Percentiles rank a stretch among this genome's conserved stretches.
These are phyloP conservation scores for Globisporangium okanoganense DNA, from an alignment of 352 stramenopile species.

Conservation along the genomic window DNA sequence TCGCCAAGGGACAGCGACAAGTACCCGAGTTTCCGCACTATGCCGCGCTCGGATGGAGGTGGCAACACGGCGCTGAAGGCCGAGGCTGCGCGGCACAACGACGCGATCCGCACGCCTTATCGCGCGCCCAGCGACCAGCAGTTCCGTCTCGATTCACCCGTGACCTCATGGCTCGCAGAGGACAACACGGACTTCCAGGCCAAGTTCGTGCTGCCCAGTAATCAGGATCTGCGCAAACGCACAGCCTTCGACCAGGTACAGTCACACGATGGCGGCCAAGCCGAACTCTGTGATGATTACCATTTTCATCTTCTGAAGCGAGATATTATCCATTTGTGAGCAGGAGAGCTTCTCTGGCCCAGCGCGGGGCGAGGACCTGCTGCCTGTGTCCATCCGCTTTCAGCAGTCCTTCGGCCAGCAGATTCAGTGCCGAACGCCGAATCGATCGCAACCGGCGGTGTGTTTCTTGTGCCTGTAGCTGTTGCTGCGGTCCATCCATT, in stretches of 20 bases:
- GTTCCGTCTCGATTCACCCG: constrained; percentile 34
- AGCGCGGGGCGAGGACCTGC: constrained; percentile 29
- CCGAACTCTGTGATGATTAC: not conserved
- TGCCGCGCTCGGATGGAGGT: constrained; percentile 19
- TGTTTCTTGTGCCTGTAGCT: not conserved
- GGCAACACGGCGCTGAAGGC: constrained; percentile 25
- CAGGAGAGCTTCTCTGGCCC: constrained; percentile 49
- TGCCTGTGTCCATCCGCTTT: constrained; percentile 28
- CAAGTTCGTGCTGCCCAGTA: constrained; percentile 63
- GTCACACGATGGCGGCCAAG: no score
- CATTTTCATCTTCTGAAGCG: not conserved
- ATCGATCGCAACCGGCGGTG: not conserved
- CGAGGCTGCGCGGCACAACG: constrained; percentile 42
- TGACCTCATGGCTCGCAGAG: constrained; percentile 17
- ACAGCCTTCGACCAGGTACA: constrained; percentile 51
- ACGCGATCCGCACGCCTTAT: constrained; percentile 42
- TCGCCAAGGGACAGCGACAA: constrained; percentile 17
- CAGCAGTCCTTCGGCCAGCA: constrained; percentile 17
- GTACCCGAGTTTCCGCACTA: constrained; percentile 27
- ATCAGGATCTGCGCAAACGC: constrained; percentile 54
- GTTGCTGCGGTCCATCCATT: not conserved
- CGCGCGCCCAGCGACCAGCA: constrained; percentile 35
- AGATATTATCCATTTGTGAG: not conserved
- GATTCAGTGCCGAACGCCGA: constrained; percentile 7
- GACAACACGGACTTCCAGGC: constrained; percentile 44